phyloP scores from a whole-genome alignment of 2,329 filamentous ascomycete genomes.

The Alternaria brassicicola region DNA sequence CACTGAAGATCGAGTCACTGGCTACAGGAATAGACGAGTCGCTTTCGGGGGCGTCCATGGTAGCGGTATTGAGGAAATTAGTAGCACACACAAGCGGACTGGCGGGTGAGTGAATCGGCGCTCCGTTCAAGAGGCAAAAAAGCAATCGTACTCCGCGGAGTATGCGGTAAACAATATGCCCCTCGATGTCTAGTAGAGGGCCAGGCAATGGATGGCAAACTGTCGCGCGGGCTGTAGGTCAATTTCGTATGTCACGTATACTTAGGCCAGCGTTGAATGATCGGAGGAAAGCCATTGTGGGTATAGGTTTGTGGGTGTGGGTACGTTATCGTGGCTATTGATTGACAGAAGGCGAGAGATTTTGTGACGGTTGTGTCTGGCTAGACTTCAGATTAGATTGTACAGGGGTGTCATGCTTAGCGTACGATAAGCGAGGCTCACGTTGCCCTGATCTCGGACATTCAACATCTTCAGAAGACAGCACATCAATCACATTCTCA shows the following conservation, averaged over 20 bases:
- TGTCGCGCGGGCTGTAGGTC: constrained; percentile 18
- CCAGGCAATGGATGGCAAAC: neutral
- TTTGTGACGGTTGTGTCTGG: constrained; percentile 2
- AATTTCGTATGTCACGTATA: constrained; percentile 45
- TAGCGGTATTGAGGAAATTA: constrained; percentile 4
- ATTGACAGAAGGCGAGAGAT: constrained; percentile 8
- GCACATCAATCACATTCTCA: neutral
- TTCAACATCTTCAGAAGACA: neutral
- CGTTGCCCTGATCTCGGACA: neutral
- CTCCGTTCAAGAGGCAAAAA: constrained; percentile 3
- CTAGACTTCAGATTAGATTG: neutral
- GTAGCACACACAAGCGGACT: constrained; percentile 4
- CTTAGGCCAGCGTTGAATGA: constrained; percentile 31
- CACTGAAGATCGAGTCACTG: constrained; percentile 18
- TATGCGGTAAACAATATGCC: neutral
- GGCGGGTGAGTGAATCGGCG: neutral
- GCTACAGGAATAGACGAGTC: constrained; percentile 16
- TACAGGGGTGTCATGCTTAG: neutral
- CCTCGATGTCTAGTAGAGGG: neutral
- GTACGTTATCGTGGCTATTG: constrained; percentile 2
- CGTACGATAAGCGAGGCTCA: neutral
- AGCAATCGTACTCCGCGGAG: neutral
- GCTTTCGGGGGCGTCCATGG: constrained; percentile 15
- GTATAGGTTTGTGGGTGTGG: constrained; percentile 5
- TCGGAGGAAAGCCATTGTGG: constrained; percentile 38